Evolutionary conservation across 257 asterid species (phyloP).

Genomic region (Agastache rugosa): DNA sequence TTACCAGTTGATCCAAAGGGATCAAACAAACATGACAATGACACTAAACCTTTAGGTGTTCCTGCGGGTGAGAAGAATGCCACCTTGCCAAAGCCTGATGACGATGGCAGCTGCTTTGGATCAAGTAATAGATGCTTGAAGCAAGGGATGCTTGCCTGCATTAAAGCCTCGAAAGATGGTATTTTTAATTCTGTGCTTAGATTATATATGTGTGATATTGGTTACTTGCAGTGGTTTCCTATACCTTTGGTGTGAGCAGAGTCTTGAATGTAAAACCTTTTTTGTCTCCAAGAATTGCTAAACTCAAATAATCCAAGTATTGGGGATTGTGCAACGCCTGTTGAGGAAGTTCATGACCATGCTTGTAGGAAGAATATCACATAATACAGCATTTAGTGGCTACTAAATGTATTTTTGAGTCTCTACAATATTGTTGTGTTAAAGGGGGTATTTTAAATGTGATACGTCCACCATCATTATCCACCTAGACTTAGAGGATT

Average conservation of each 20-base stretch:
- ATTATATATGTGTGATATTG: conserved; percentile 7
- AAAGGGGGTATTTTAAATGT: neutral
- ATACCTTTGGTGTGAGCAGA: neutral
- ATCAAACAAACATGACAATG: conserved; percentile 29
- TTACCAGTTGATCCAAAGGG: conserved; percentile 42
- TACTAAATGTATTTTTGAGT: conserved; percentile 4
- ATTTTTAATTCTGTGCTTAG: conserved; percentile 19
- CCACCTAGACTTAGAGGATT: neutral
- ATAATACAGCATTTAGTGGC: conserved; percentile 18
- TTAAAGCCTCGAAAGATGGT: conserved; percentile 41
- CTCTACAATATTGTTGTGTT: conserved; percentile 14
- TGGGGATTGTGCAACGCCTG: neutral
- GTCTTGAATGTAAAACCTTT: conserved; percentile 15
- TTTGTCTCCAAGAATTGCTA: neutral
- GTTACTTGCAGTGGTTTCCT: conserved; percentile 1
- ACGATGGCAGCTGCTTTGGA: conserved; percentile 43
- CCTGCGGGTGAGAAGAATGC: conserved; percentile 32
- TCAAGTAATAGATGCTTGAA: conserved; percentile 42
- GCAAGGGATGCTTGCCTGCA: conserved; percentile 48
- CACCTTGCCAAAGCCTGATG: conserved; percentile 25
- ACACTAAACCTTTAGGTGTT: conserved; percentile 26
- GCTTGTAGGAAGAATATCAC: conserved; percentile 9
- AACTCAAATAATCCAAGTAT: conserved; percentile 8
- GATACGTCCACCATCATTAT: conserved; percentile 3
- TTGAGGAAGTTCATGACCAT: conserved; percentile 3